Evolutionary conservation across 2,329 filamentous ascomycete species (phyloP), one percentile per base, ranked within the genome.

Genomic region (Trichoderma sp.): DNA sequence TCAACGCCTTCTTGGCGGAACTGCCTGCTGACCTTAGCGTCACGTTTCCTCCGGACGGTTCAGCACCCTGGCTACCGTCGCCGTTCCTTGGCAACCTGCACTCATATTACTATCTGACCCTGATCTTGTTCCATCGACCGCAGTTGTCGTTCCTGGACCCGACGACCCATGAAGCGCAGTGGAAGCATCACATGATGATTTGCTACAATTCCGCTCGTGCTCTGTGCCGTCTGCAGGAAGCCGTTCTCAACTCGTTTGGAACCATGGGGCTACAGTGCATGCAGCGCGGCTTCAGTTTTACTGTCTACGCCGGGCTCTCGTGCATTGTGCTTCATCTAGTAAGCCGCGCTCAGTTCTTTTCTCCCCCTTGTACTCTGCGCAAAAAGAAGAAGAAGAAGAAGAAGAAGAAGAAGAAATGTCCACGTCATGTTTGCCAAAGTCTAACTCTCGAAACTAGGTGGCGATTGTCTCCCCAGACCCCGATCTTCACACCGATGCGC

Each of bases 271-370:
- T 98, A 17, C 85, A 95, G 73, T 96, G 90, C 80, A 97, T 97
- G 94, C 90, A 94, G 74, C 87, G 94, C 72, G 94, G 94, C 45
- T 93, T 97, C 76, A 97, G 94, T 78, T 98, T 97, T 75, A 93
- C 92, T 6, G 93, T 98, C n/a, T 98, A 98, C 75, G 89, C 90
- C 67, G 89, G 97, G 29, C 82, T 98, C 54, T 95, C 93, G 0
- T 97, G 94, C 81, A 94, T 94, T 27, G 94, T 97, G 79, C 86
- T 98, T 65, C 94, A 98, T 78, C 80, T 98, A 79, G 94, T 97
- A 84, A 79, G 92, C 86, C 42, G 59, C 59, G 59, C 59, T 63
- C 19, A 45, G 32, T 52, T 39, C 17, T 12, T 53, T 63, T 10
- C 12, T 12, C 61, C 50, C 48, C 50, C 15, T n/a, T 39, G 15